Evolutionary conservation across 495 filamentous ascomycete species (phyloP), one percentile per base, ranked within the genome.

Genomic region (Polyplosphaeria fusca): DNA sequence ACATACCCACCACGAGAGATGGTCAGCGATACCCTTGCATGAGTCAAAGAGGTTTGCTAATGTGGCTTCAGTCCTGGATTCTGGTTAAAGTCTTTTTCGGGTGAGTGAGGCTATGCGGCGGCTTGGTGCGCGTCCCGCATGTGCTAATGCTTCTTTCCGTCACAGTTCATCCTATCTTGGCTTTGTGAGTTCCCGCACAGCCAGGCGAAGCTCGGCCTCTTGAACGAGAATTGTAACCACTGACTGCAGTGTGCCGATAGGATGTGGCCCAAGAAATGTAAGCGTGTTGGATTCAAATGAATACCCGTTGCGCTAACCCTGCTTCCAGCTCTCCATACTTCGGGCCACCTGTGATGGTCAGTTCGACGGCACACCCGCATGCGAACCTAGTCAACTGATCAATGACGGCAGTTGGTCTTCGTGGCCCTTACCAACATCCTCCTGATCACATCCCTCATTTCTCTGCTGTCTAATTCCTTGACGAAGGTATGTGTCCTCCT

Each of bases 401-500:
- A 20, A 35, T 16, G 18, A 9, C 26, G 41, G 46, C 52, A 67
- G 81, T 67, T 87, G 30, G 78, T 90, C 61, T 96, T 95, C 66
- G 81, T 96, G 26, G 86, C 79, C 27, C 77, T 96, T 69, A 94
- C 88, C 58, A 94, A 92, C 60, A 89, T 95, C 51, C 78, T 96
- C 13, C 77, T 96, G n/a, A 85, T 94, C 61, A 93, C 91, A 35
- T 92, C 88, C 14, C 76, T 95, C 53, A 93, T 96, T 51, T 90
- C 87, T 77, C 82, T 96, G 71, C 82, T 96, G 60, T 92, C 87
- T 62, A 91, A 94, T 76, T 89, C 84, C 67, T 82, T 96, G 62
- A 87, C 85, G 37, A 88, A 87, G 68, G 89, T 96, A 68, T 25
- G 69, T 50, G 18, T 20, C 39, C 18, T 42, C 9, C 38, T 61